These are phyloP conservation scores for Zygosaccharomyces bisporus DNA, from an alignment of 805 yeast species.

Conservation along the genomic window DNA sequence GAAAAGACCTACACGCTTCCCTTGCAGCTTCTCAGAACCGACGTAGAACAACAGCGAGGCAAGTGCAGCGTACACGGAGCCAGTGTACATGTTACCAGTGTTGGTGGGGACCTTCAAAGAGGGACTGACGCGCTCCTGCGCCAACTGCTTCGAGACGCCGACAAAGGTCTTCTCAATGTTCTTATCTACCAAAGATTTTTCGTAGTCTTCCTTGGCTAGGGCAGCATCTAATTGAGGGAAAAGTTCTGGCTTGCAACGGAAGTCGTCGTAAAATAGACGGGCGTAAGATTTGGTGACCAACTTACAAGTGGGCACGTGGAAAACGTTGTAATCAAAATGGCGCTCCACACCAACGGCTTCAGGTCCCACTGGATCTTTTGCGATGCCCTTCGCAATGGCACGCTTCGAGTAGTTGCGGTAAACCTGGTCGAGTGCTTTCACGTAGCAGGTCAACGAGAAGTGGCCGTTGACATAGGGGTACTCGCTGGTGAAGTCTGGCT, in stretches of 20 bases:
- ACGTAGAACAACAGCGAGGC: slow-evolving; percentile 75
- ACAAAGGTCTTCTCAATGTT: slow-evolving; percentile 81
- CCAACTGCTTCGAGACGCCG: slow-evolving; percentile 64
- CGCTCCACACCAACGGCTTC: slow-evolving; percentile 63
- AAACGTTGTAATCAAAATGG: slow-evolving; percentile 85
- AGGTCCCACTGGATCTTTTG: slow-evolving; percentile 43
- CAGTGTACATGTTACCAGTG: slow-evolving; percentile 98
- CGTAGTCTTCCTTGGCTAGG: slow-evolving; percentile 59
- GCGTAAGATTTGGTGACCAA: slow-evolving; percentile 90
- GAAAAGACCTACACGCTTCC: slow-evolving; percentile 85
- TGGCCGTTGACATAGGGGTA: slow-evolving; percentile 98
- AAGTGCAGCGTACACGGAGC: slow-evolving; percentile 83
- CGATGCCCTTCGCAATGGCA: slow-evolving; percentile 51
- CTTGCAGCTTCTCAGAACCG: slow-evolving; percentile 68
- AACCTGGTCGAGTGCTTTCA: slow-evolving; percentile 85
- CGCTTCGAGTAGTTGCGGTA: slow-evolving; percentile 79
- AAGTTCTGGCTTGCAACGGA: slow-evolving; percentile 59
- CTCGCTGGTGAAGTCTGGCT: slow-evolving; percentile 94
- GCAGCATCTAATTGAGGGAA: slow-evolving; percentile 56
- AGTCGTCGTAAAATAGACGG: slow-evolving; percentile 86
- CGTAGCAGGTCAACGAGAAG: slow-evolving; percentile 89
- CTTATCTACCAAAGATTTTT: slow-evolving; percentile 74
- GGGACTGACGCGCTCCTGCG: slow-evolving; percentile 69
- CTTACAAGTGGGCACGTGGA: slow-evolving; percentile 98
- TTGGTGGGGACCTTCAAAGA: slow-evolving; percentile 87